These are phyloP conservation scores for Euphorbia celastroides DNA, from an alignment of 441 rosid genomes.

Conservation along the genomic window DNA sequence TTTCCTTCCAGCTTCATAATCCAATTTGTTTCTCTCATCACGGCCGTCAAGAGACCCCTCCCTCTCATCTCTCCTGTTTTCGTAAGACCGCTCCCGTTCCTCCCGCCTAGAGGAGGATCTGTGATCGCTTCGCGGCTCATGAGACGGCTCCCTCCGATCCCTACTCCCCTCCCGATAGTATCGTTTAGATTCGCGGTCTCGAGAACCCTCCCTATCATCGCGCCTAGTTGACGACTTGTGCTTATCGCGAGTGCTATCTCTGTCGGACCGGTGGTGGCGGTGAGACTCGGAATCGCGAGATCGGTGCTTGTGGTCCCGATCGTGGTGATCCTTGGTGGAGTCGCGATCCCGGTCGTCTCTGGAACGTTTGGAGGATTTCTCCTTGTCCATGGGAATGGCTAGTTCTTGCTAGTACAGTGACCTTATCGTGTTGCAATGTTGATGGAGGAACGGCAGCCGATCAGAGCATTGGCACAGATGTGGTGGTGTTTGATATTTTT, in stretches of 20 bases:
- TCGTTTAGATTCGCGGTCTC: slow-evolving; percentile 27
- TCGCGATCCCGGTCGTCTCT: slow-evolving; percentile 47
- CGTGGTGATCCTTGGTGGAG: slow-evolving; percentile 21
- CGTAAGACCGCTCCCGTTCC: slow-evolving; percentile 19
- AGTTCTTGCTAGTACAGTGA: background rate
- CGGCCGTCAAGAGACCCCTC: slow-evolving; percentile 14
- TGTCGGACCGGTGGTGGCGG: slow-evolving; percentile 28
- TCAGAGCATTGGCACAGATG: background rate
- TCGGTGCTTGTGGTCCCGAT: slow-evolving; percentile 30
- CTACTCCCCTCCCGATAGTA: slow-evolving; percentile 37
- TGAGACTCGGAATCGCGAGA: slow-evolving; percentile 24
- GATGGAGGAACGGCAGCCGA: background rate
- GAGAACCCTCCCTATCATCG: slow-evolving; percentile 43
- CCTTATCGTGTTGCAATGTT: background rate
- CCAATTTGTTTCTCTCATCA: slow-evolving; percentile 20
- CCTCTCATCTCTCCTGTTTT: slow-evolving; percentile 22
- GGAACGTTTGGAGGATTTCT: slow-evolving; percentile 44
- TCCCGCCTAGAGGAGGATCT: slow-evolving; percentile 21
- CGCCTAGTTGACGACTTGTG: slow-evolving; percentile 35
- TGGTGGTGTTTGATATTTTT: background rate
- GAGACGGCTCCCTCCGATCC: slow-evolving; percentile 46
- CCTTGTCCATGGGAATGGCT: slow-evolving; percentile 48
- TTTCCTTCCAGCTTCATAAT: slow-evolving; percentile 36
- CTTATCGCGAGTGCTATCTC: slow-evolving; percentile 38
- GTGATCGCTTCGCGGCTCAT: slow-evolving; percentile 23